phyloP scores from a whole-genome alignment of 2,329 filamentous ascomycete species.

The Zymoseptoria pseudotritici region DNA sequence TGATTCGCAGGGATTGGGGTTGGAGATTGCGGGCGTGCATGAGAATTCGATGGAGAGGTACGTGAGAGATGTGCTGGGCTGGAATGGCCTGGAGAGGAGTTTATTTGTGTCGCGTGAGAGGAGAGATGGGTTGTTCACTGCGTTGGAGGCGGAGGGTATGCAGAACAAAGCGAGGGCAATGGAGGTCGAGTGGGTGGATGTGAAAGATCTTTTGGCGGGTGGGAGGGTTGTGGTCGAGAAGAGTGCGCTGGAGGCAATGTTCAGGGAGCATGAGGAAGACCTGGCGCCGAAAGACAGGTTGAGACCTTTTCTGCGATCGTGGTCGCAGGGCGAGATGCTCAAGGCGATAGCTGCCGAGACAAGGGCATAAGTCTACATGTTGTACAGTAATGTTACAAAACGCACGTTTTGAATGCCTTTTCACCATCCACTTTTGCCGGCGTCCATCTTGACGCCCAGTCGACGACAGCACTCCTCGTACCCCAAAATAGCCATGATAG shows the following conservation, averaged over 20 bases:
- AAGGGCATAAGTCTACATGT: neutral
- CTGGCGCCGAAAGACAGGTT: slow-evolving; percentile 6
- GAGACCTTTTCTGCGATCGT: neutral
- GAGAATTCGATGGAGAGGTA: slow-evolving; percentile 42
- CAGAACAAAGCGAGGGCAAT: slow-evolving; percentile 61
- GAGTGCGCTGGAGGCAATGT: slow-evolving; percentile 65
- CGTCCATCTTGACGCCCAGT: slow-evolving; percentile 20
- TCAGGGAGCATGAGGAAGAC: slow-evolving; percentile 65
- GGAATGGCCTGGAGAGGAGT: slow-evolving; percentile 58
- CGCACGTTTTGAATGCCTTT: neutral
- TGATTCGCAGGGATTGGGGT: slow-evolving; percentile 43
- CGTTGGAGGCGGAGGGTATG: slow-evolving; percentile 55
- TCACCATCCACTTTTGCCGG: slow-evolving; percentile 1
- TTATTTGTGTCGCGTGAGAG: slow-evolving; percentile 62
- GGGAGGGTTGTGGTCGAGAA: slow-evolving; percentile 83
- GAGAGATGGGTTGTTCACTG: slow-evolving; percentile 55
- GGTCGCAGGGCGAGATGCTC: neutral
- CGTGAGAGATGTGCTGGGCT: slow-evolving; percentile 59
- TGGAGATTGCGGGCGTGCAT: slow-evolving; percentile 59
- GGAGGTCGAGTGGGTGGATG: slow-evolving; percentile 73
- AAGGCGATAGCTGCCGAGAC: neutral
- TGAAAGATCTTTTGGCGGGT: slow-evolving; percentile 86
- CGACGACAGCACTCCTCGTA: slow-evolving; percentile 40
- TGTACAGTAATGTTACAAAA: neutral
- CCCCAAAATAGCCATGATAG: slow-evolving; percentile 50